phyloP scores from a whole-genome alignment of 2,329 filamentous ascomycete genomes.

The Exophiala bonariae region DNA sequence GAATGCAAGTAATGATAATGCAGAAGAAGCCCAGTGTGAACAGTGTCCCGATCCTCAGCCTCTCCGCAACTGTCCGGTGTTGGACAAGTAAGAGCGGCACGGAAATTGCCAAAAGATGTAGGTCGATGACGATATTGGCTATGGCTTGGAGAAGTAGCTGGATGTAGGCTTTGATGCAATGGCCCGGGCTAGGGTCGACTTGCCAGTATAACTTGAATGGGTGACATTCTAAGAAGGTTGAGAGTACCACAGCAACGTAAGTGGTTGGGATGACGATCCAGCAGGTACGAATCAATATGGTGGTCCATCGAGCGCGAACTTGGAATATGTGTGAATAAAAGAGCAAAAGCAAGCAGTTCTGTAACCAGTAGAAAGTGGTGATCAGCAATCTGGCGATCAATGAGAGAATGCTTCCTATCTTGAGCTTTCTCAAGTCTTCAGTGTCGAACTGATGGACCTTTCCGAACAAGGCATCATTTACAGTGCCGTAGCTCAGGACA shows the following conservation, averaged over 20 bases:
- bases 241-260: slow-evolving; percentile 35
- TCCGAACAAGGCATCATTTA: slow-evolving; percentile 21
- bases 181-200: slow-evolving; percentile 45
- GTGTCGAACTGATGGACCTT: slow-evolving; percentile 20
- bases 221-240: slow-evolving; percentile 39
- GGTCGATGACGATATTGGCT: slow-evolving; percentile 36
- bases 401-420: slow-evolving; percentile 27
- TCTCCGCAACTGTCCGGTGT: slow-evolving; percentile 27
- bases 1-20: slow-evolving; percentile 41
- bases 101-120: slow-evolving; percentile 33
- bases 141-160: slow-evolving; percentile 37
- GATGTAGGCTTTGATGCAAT: slow-evolving; percentile 34
- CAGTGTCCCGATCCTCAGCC: slow-evolving; percentile 34
- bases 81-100: slow-evolving; percentile 31
- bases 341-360: slow-evolving; percentile 28
- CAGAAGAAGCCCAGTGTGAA: slow-evolving; percentile 43
- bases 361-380: slow-evolving; percentile 30
- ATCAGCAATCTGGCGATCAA: slow-evolving; percentile 26
- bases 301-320: slow-evolving; percentile 23
- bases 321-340: slow-evolving; percentile 28
- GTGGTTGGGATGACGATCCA: slow-evolving; percentile 33
- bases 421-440: slow-evolving; percentile 27
- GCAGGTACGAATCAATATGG: slow-evolving; percentile 27
- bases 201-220: slow-evolving; percentile 60
- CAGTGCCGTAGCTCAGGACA: slow-evolving; percentile 19